Evolutionary conservation across 148 eudicot species (phyloP).

Genomic region (Cornus florida): DNA sequence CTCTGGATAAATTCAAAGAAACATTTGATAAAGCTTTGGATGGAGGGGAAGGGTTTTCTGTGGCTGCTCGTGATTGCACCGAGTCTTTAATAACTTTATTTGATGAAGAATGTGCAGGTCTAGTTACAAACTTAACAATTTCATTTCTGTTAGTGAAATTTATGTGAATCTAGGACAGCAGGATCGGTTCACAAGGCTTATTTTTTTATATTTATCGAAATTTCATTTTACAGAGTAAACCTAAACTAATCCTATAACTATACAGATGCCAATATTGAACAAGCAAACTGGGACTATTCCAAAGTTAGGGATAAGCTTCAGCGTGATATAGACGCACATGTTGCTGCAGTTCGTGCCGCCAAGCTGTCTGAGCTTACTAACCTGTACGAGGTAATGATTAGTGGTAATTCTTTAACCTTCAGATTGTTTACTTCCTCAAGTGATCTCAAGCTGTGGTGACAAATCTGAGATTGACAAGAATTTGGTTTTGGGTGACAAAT

Average conservation of each 20-base stretch:
- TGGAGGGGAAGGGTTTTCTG: conserved; percentile 54
- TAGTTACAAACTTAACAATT: background rate
- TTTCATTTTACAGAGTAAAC: no score
- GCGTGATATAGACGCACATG: conserved; percentile 71
- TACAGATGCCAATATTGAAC: conserved; percentile 63
- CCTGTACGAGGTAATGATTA: conserved; percentile 59
- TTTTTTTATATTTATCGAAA: no score
- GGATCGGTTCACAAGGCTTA: no score
- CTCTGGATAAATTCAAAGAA: conserved; percentile 64
- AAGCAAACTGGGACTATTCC: conserved; percentile 74
- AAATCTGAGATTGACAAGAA: background rate
- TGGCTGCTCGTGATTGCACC: conserved; percentile 54
- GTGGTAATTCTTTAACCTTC: background rate
- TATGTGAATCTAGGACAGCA: background rate
- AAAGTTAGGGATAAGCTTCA: conserved; percentile 67
- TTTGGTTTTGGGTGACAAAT: background rate
- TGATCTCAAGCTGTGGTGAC: background rate
- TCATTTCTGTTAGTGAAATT: background rate
- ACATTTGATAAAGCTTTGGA: conserved; percentile 64
- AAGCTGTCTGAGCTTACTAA: conserved; percentile 69
- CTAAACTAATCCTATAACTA: no score
- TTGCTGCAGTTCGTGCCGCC: conserved; percentile 55
- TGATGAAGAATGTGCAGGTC: conserved; percentile 76
- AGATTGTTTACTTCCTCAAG: background rate
- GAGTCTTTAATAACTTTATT: conserved; percentile 41